Evolutionary conservation across 768 basidiomycete species (phyloP).

Genomic region (Agaricus bisporus): DNA sequence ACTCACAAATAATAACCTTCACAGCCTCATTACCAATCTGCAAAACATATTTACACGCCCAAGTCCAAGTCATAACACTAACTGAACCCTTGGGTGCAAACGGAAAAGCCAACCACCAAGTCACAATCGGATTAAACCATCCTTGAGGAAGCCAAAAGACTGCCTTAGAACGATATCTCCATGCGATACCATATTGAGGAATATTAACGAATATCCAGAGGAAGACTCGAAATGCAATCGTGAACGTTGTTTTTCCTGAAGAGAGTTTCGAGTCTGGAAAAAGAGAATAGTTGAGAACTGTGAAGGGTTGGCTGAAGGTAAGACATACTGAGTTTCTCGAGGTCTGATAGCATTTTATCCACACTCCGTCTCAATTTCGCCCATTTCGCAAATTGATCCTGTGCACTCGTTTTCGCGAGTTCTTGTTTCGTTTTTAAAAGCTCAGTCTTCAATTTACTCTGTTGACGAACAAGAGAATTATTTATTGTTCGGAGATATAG

Average conservation of each 20-base stretch:
- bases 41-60: constrained; percentile 87
- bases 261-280: constrained; percentile 60
- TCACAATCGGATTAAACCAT: constrained; percentile 79
- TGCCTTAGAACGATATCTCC: constrained; percentile 87
- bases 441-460: constrained; percentile 71
- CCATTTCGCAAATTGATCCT: constrained; percentile 99
- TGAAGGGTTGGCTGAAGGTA: background rate
- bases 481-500: constrained; percentile 65
- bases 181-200: constrained; percentile 75
- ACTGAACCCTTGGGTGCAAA: constrained; percentile 90
- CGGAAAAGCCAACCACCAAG: constrained; percentile 86
- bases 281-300: background rate
- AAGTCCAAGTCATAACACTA: constrained; percentile 91
- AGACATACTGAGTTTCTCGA: constrained; percentile 85
- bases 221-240: constrained; percentile 61
- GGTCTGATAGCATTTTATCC: constrained; percentile 86
- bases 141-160: constrained; percentile 90
- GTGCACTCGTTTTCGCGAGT: constrained; percentile 83
- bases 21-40: constrained; percentile 47
- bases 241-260: constrained; percentile 54
- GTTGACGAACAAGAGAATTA: constrained; percentile 45
- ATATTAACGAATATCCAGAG: constrained; percentile 89
- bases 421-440: constrained; percentile 79
- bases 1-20: constrained; percentile 4
- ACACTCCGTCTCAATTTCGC: constrained; percentile 86